Evolutionary conservation across 352 stramenopile species (phyloP).

Genomic region (Phytopythium delawarense): DNA sequence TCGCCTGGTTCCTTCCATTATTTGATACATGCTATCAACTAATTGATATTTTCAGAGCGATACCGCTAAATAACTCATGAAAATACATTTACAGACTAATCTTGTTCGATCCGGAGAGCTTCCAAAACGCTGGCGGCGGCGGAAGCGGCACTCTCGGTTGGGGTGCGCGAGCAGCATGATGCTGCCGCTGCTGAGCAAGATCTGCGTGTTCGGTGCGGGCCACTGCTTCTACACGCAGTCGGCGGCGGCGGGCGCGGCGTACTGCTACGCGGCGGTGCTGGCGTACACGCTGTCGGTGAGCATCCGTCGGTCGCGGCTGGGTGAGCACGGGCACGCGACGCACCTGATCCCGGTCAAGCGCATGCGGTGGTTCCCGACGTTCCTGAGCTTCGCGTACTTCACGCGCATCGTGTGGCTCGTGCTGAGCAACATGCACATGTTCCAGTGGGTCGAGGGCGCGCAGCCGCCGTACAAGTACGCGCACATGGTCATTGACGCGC

Average conservation of each 20-base stretch:
- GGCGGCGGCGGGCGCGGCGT: constrained; percentile 51
- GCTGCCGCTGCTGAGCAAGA: constrained; percentile 45
- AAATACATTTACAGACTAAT: too few relatives aligned
- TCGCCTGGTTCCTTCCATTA: background rate
- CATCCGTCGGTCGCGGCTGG: constrained; percentile 59
- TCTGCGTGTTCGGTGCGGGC: constrained; percentile 66
- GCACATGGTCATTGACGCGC: constrained; percentile 72
- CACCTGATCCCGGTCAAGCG: constrained; percentile 73
- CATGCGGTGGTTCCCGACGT: constrained; percentile 82
- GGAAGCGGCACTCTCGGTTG: background rate
- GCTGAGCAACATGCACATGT: constrained; percentile 76
- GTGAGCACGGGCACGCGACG: constrained; percentile 81
- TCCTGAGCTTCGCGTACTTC: constrained; percentile 70
- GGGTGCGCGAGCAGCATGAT: background rate
- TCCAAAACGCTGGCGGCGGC: too few relatives aligned
- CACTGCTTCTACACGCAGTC: constrained; percentile 81
- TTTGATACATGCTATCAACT: too few relatives aligned
- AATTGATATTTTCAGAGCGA: too few relatives aligned
- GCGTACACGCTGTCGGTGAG: constrained; percentile 74
- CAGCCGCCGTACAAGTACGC: constrained; percentile 44
- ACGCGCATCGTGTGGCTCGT: constrained; percentile 70
- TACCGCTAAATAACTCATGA: too few relatives aligned
- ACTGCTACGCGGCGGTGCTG: constrained; percentile 61
- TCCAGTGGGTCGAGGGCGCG: constrained; percentile 66
- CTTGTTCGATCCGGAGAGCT: too few relatives aligned